These are phyloP conservation scores for Pseudopyricularia cyperi DNA, from an alignment of 2,329 filamentous ascomycete species.

Conservation along the genomic window DNA sequence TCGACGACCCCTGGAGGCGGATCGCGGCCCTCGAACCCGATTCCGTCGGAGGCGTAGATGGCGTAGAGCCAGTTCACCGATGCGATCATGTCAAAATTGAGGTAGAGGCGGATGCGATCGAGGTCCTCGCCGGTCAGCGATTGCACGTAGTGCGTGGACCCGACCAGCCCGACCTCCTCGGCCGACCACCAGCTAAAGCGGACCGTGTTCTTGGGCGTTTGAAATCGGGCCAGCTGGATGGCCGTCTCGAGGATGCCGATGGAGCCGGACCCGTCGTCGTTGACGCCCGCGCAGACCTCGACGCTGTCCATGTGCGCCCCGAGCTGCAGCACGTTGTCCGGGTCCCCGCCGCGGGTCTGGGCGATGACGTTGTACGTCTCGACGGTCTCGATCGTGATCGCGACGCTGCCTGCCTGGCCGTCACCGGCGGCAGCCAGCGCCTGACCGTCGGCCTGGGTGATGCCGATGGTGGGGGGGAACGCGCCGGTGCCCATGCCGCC, in stretches of 20 bases:
- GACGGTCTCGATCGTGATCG: conserved; percentile 29
- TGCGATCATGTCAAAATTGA: conserved; percentile 44
- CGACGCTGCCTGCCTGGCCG: background rate
- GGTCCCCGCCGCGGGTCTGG: conserved; percentile 46
- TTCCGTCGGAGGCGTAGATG: conserved; percentile 48
- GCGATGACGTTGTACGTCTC: conserved; percentile 48
- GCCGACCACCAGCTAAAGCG: conserved; percentile 51
- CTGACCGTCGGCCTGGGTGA: conserved; percentile 45
- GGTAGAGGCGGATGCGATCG: conserved; percentile 36
- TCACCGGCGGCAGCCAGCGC: conserved; percentile 41
- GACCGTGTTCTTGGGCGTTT: conserved; percentile 28
- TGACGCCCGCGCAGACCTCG: conserved; percentile 56
- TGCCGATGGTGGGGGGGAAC: conserved; percentile 55
- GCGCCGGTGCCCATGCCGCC: conserved; percentile 56
- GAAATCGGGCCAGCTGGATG: conserved; percentile 30
- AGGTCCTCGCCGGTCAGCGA: conserved; percentile 28
- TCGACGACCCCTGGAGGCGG: conserved; percentile 45
- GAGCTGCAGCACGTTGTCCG: conserved; percentile 51
- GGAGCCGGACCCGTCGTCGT: conserved; percentile 63
- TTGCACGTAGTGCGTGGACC: conserved; percentile 38
- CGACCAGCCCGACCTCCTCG: conserved; percentile 43
- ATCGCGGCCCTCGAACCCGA: conserved; percentile 41
- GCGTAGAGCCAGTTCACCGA: conserved; percentile 36
- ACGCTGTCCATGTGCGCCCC: conserved; percentile 54
- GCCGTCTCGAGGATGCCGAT: conserved; percentile 50